Percentiles rank a stretch among this genome's conserved stretches.
phyloP scores from a whole-genome alignment of 208 protist genomes.

The Acanthamoeba triangularis region DNA sequence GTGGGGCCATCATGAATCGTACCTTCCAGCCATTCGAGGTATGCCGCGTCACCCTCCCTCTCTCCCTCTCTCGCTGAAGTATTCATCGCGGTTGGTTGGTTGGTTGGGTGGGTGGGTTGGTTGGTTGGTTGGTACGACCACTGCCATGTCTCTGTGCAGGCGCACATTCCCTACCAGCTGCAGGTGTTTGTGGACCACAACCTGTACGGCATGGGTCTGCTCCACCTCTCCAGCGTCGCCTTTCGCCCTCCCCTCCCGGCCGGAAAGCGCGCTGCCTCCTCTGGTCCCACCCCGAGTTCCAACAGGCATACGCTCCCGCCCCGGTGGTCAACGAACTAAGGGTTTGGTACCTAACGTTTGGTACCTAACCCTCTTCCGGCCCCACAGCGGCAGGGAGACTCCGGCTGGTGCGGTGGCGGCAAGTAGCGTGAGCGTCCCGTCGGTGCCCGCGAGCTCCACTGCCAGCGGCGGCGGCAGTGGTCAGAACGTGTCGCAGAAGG shows the following conservation, averaged over 20 bases:
- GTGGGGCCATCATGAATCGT: slow-evolving; percentile 81
- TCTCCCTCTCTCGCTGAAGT: background rate
- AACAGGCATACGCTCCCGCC: background rate
- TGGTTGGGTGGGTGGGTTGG: too few species aligned
- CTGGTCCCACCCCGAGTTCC: background rate
- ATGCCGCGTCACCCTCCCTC: background rate
- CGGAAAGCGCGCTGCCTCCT: background rate
- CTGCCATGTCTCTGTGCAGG: slow-evolving; percentile 21
- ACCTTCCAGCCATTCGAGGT: slow-evolving; percentile 85
- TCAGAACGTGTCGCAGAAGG: background rate
- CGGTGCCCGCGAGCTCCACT: background rate
- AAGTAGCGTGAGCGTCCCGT: background rate
- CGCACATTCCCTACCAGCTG: slow-evolving; percentile 91
- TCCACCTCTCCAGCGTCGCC: slow-evolving; percentile 75
- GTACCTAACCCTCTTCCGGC: background rate
- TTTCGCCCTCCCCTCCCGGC: slow-evolving; percentile 82
- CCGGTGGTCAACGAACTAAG: too few species aligned
- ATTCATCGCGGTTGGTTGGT: background rate
- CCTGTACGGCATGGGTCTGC: slow-evolving; percentile 90
- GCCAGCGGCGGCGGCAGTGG: background rate
- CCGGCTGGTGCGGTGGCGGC: background rate
- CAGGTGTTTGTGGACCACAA: slow-evolving; percentile 93
- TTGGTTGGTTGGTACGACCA: background rate
- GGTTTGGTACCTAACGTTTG: too few species aligned
- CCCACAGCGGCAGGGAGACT: background rate